phyloP scores from a whole-genome alignment of 805 yeast species.

The Yamadazyma nakazawae region DNA sequence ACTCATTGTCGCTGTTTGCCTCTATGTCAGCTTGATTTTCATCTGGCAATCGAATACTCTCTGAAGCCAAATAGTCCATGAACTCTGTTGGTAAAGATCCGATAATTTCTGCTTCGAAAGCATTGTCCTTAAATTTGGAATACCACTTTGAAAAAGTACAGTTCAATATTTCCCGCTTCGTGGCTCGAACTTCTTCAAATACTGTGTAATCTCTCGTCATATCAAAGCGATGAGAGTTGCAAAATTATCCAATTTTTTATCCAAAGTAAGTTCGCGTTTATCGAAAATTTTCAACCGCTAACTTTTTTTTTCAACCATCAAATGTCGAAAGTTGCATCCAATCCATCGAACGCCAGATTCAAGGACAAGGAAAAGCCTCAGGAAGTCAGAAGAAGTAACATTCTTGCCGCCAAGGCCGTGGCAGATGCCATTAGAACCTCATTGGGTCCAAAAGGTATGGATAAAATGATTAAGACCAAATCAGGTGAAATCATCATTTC shows the following conservation, averaged over 20 bases:
- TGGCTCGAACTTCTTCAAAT: slow-evolving; percentile 26
- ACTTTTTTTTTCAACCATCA: too few relatives aligned
- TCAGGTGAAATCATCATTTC: slow-evolving; percentile 91
- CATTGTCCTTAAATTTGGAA: slow-evolving; percentile 18
- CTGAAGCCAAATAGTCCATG: slow-evolving; percentile 29
- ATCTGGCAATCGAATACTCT: slow-evolving; percentile 21
- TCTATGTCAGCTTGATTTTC: slow-evolving; percentile 15
- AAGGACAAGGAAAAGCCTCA: slow-evolving; percentile 92
- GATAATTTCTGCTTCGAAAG: slow-evolving; percentile 23
- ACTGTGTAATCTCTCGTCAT: slow-evolving; percentile 23
- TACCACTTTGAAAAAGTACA: slow-evolving; percentile 39
- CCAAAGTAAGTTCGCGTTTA: background rate
- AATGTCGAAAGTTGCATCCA: slow-evolving; percentile 17
- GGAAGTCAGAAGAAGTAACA: slow-evolving; percentile 86
- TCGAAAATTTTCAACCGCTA: background rate
- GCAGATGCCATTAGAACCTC: slow-evolving; percentile 95
- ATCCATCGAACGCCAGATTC: slow-evolving; percentile 81
- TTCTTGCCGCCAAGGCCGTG: slow-evolving; percentile 89
- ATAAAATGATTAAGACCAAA: slow-evolving; percentile 95
- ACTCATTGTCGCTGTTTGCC: slow-evolving; percentile 56
- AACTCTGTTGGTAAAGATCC: slow-evolving; percentile 33
- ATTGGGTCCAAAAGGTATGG: slow-evolving; percentile 99
- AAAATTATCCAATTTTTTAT: background rate
- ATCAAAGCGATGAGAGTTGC: background rate
- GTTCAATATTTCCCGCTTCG: slow-evolving; percentile 26